Evolutionary conservation across 306 rosid species (phyloP), one percentile per base, ranked within the genome.

Genomic region (Abrus precatorius): DNA sequence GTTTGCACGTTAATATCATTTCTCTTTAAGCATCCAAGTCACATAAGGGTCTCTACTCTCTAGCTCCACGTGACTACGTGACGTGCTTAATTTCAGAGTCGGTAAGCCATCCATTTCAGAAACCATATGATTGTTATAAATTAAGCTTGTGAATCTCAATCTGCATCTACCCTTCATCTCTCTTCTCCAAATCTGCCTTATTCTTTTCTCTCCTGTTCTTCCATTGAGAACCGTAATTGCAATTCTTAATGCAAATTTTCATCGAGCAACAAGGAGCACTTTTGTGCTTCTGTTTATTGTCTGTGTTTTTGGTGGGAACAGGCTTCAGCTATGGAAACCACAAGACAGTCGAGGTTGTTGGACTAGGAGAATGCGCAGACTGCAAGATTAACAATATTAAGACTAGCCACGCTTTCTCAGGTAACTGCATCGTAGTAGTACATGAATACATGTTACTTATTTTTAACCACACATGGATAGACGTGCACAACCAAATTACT

Each of bases 311-410:
- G 34, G 78, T 83, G 33, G 80, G 29, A 30, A 71, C 45, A 38
- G 82, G 84, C 76, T 80, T 81, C 48, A 82, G 90, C 79, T 29
- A 56, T 60, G 93, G 85, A 61, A 83, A 78, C 47, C 87, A 81
- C 11, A 85, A 70, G 72, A 82, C 84, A 45, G 86, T 88, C 7
- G 84, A 91, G 82, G 97, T 93, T 41, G 88, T 91, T 69, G 97
- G 97, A 9, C 9, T 69, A 11, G 97, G 94, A 84, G 93, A 91
- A 82, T 93, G 97, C 65, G 78, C 89, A 50, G 97, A 91, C 82
- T 91, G 97, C 82, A 75, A 64, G 54, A 66, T 86, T 83, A 84
- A 83, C 47, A 88, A 83, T 65, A 81, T 93, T 80, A 82, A 93
- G 78, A 69, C 34, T 20, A 75, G 36, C 43, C 91, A 87, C 69